A percentile compares a stretch with the other conserved stretches of the same genome.
These are phyloP conservation scores for Tetrahymena elliotti DNA, from an alignment of 73 alveolate species.

Conservation along the genomic window DNA sequence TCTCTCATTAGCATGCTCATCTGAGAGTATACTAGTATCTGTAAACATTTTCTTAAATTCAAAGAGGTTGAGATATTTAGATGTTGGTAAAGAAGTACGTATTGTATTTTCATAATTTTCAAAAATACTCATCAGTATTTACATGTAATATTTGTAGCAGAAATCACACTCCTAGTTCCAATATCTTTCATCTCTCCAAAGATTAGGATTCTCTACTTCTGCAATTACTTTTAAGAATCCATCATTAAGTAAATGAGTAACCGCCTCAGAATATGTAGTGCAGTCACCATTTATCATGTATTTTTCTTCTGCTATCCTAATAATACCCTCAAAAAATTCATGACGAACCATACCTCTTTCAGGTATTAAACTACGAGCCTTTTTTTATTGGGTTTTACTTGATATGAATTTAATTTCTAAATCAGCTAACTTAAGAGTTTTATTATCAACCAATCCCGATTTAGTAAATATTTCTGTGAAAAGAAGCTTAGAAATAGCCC, in stretches of 20 bases:
- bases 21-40: constrained; percentile 54
- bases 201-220: constrained; percentile 30
- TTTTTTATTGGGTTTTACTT: background rate
- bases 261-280: constrained; percentile 43
- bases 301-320: constrained; percentile 54
- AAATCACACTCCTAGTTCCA: constrained; percentile 47
- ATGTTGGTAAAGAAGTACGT: constrained; percentile 46
- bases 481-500: constrained; percentile 37
- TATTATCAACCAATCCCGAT: constrained; percentile 26
- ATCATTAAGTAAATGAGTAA: constrained; percentile 40
- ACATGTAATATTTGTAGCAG: constrained; percentile 41
- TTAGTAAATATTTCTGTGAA: constrained; percentile 33
- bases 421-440: constrained; percentile 47
- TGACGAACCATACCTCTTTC: constrained; percentile 65
- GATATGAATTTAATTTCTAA: constrained; percentile 53
- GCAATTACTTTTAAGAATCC: constrained; percentile 41
- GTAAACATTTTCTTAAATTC: constrained; percentile 52
- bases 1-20: constrained; percentile 53
- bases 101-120: constrained; percentile 39
- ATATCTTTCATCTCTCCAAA: constrained; percentile 57
- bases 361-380: constrained; percentile 18
- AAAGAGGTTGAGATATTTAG: constrained; percentile 45
- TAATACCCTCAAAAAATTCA: constrained; percentile 55
- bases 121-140: constrained; percentile 37
- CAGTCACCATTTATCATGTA: constrained; percentile 37